A percentile compares a stretch with the other conserved stretches of the same genome.
Conservation (phyloP, 768 basidiomycete species). For the Tulasnella sp. region DNA sequence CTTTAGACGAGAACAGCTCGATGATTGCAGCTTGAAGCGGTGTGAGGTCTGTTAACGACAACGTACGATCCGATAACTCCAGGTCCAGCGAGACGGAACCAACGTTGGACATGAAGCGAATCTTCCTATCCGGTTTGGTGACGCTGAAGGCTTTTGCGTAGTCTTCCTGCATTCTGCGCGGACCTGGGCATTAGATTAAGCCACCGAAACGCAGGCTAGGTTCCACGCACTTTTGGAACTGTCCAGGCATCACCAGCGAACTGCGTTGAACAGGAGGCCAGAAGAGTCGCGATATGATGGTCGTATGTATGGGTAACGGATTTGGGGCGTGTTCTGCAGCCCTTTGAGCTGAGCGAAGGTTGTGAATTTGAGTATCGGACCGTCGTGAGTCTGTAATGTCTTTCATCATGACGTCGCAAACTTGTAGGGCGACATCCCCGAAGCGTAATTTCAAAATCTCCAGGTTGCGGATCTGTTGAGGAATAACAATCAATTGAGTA, state of each 20-base stretch:
- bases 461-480: constrained; percentile 70
- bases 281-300: constrained; percentile 87
- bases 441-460: constrained; percentile 94
- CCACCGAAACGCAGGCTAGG: background rate
- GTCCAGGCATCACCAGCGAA: constrained; percentile 67
- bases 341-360: background rate
- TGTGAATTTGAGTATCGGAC: constrained; percentile 78
- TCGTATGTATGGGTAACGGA: constrained; percentile 58
- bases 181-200: background rate
- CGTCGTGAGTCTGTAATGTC: constrained; percentile 94
- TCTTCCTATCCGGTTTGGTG: constrained; percentile 87
- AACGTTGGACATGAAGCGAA: constrained; percentile 83
- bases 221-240: constrained; percentile 55
- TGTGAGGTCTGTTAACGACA: constrained; percentile 63
- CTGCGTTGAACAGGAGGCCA: constrained; percentile 76
- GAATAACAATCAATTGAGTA: background rate
- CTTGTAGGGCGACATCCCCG: constrained; percentile 84
- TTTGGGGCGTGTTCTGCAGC: constrained; percentile 38
- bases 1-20: constrained; percentile 70
- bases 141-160: constrained; percentile 71
- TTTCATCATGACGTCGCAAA: constrained; percentile 96
- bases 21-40: constrained; percentile 88
- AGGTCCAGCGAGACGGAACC: constrained; percentile 77
- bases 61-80: constrained; percentile 68
- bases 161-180: constrained; percentile 54